Conservation (phyloP, 2,329 filamentous ascomycete genomes). For the Didymosphaeria variabile region DNA sequence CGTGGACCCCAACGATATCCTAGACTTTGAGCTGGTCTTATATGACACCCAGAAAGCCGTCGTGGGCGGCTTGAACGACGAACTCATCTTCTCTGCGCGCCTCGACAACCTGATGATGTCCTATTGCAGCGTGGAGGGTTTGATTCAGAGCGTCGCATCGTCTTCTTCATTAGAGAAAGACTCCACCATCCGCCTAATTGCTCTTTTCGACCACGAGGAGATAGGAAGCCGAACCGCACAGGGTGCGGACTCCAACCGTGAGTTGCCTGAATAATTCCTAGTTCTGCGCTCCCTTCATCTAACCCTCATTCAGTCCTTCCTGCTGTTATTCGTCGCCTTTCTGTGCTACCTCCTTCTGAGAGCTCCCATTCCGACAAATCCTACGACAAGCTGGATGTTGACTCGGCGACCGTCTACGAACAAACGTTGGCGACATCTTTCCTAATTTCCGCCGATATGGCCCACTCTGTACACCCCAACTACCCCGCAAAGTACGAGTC, state of each 20-base stretch:
- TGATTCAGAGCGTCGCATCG: slow-evolving; percentile 79
- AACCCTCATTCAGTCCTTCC: slow-evolving; percentile 68
- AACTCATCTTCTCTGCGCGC: slow-evolving; percentile 95
- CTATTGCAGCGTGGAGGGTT: slow-evolving; percentile 85
- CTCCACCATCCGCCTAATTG: slow-evolving; percentile 84
- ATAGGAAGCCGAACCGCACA: slow-evolving; percentile 93
- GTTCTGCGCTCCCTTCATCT: not conserved
- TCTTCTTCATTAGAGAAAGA: slow-evolving; percentile 75
- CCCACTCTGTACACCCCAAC: slow-evolving; percentile 95
- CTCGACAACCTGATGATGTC: slow-evolving; percentile 97
- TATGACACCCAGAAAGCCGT: slow-evolving; percentile 94
- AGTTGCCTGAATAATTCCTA: not conserved
- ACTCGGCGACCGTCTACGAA: slow-evolving; percentile 83
- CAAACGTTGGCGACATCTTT: slow-evolving; percentile 92
- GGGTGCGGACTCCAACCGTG: slow-evolving; percentile 84
- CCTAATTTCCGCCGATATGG: slow-evolving; percentile 96
- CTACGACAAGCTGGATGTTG: slow-evolving; percentile 68
- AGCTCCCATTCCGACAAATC: slow-evolving; percentile 67
- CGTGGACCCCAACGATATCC: slow-evolving; percentile 73
- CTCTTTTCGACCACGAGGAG: slow-evolving; percentile 97
- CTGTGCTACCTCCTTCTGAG: slow-evolving; percentile 73
- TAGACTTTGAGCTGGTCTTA: slow-evolving; percentile 96
- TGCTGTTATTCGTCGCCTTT: slow-evolving; percentile 84
- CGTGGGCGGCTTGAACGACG: slow-evolving; percentile 88
- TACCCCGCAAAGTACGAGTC: slow-evolving; percentile 91